Base-by-base conservation (phyloP, 177 flowering plant genomes). In the Vitis hybrid region DNA sequence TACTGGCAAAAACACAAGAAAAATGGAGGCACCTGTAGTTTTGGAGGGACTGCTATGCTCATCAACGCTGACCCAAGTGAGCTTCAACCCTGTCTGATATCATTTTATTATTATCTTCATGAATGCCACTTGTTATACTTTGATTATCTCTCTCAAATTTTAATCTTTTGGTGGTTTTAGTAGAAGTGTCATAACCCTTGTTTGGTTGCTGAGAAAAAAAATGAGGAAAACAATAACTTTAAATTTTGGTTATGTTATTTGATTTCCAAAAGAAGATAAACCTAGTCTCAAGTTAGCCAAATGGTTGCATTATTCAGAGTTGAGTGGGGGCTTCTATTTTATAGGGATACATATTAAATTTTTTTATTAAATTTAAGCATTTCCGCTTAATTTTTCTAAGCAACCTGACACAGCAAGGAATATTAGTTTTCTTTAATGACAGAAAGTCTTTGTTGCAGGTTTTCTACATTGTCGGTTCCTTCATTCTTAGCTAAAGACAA, bases 11-110 rank as follows among this genome's bases (percentile, higher is more conserved):
- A 83, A 82, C 79, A 71, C 63, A 90, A 90, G 86, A 72, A 66
- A 31, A 77, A 65, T 71, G 94, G 94, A 22, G 93, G 93, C 7
- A 85, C 85, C 69, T 93, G 98, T 71, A 79, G 75, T 64, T 92
- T 94, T 79, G 92, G 88, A 22, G 98, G 96, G 45, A 87, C 96
- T 53, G 98, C 98, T 15, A 90, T 90, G 96, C 45, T 94, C 60
- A 83, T 90, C 74, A 89, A 77, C 77, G 61, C 89, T 56, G 94
- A 94, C 72, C 98, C 98, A 69, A 92, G 98, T 94, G 86, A 79
- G 83, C 2, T 1, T 20, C 12, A 29, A 59, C 22, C 19, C 5
- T 13, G 22, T n/a, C 34, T 1, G 1, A 16, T 58, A 48, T 68
- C 53, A 13, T 26, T 29, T 66, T 56, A 13, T 18, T 39, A 56